These are phyloP conservation scores for Lasiosphaeriaceae sp. DNA, from an alignment of 495 filamentous ascomycete species.

Conservation along the genomic window DNA sequence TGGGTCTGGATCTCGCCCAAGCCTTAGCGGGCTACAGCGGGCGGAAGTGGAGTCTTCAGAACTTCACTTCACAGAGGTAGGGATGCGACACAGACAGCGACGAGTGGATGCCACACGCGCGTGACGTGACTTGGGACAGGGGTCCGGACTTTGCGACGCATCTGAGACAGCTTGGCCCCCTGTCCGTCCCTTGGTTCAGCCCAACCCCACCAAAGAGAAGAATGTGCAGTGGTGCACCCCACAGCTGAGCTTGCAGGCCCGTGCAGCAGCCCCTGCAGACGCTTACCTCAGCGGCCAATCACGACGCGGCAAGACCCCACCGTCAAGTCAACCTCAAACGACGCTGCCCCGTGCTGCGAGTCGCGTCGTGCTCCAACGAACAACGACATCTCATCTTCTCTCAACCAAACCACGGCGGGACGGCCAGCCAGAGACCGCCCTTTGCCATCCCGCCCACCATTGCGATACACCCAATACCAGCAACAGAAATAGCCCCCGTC, in stretches of 20 bases:
- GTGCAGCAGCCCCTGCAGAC: slow-evolving; percentile 19
- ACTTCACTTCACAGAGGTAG: too few relatives aligned
- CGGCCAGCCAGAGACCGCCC: background rate
- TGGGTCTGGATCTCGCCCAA: slow-evolving; percentile 16
- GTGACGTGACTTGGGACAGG: slow-evolving; percentile 11
- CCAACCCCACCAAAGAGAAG: slow-evolving; percentile 18
- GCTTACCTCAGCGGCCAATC: slow-evolving; percentile 29
- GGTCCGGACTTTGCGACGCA: slow-evolving; percentile 27
- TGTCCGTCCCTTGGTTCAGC: slow-evolving; percentile 15
- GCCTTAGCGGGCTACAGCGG: too few relatives aligned
- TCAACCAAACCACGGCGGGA: background rate
- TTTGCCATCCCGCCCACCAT: background rate
- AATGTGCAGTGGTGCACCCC: slow-evolving; percentile 3
- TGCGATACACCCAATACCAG: background rate
- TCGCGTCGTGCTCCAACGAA: slow-evolving; percentile 22
- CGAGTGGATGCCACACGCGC: background rate
- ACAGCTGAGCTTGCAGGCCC: slow-evolving; percentile 8
- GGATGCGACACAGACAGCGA: background rate
- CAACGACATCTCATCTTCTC: slow-evolving; percentile 22
- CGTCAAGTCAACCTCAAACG: slow-evolving; percentile 34
- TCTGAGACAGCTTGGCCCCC: slow-evolving; percentile 32
- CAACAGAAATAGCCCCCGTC: background rate
- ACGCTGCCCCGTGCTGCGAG: slow-evolving; percentile 22
- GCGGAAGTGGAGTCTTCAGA: too few relatives aligned
- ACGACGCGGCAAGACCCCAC: slow-evolving; percentile 12